phyloP scores from a whole-genome alignment of 2,329 filamentous ascomycete species.

The Biscogniauxia mediterranea region DNA sequence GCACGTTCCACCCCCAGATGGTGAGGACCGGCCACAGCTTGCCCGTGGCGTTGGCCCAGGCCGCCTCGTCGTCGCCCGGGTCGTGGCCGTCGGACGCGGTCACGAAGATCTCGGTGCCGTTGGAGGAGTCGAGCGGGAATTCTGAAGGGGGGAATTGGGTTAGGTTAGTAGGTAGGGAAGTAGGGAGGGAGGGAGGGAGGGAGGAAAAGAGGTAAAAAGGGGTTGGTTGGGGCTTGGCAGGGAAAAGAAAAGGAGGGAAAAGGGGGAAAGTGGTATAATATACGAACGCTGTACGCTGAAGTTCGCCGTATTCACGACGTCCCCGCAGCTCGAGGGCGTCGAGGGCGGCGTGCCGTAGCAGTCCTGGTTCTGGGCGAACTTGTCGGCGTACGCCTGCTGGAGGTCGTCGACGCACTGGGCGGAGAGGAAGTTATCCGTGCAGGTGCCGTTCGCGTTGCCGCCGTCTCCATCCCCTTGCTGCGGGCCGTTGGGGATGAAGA shows the following conservation, averaged over 20 bases:
- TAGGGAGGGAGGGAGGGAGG: too few relatives aligned
- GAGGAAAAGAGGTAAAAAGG: too few relatives aligned
- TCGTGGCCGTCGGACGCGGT: slow-evolving; percentile 26
- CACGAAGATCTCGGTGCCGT: slow-evolving; percentile 26
- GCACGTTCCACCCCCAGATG: slow-evolving; percentile 30
- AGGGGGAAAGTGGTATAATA: neutral
- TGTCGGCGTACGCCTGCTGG: slow-evolving; percentile 24
- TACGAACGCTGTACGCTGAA: slow-evolving; percentile 25
- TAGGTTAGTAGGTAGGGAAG: too few relatives aligned
- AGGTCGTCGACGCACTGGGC: slow-evolving; percentile 27
- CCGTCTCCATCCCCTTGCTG: slow-evolving; percentile 9
- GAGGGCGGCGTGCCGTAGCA: slow-evolving; percentile 26
- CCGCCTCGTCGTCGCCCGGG: slow-evolving; percentile 13
- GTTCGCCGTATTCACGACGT: slow-evolving; percentile 18
- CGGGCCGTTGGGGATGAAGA: slow-evolving; percentile 22
- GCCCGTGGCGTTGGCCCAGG: slow-evolving; percentile 13
- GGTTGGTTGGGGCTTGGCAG: slow-evolving; percentile 2
- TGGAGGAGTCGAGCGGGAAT: slow-evolving; percentile 21
- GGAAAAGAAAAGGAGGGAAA: too few relatives aligned
- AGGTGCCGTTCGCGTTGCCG: slow-evolving; percentile 16
- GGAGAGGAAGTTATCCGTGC: slow-evolving; percentile 12
- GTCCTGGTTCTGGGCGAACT: slow-evolving; percentile 24
- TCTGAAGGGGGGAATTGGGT: slow-evolving; percentile 12
- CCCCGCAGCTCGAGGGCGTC: slow-evolving; percentile 26
- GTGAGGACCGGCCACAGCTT: slow-evolving; percentile 26